These are phyloP conservation scores for Hymenoscyphus linearis DNA, from an alignment of 2,329 filamentous ascomycete genomes.

Conservation along the genomic window DNA sequence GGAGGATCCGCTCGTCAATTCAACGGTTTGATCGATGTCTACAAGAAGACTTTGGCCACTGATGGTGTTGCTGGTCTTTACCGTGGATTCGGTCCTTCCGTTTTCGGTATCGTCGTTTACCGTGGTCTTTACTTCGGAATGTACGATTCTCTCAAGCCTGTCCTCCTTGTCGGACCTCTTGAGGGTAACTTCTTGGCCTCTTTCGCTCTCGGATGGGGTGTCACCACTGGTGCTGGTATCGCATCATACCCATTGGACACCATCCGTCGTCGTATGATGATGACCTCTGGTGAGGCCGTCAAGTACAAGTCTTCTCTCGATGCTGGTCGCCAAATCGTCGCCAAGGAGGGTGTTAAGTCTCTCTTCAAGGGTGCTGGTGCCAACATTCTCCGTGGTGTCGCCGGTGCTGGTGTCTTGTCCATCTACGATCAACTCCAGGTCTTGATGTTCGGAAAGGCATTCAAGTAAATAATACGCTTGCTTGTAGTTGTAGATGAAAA, in stretches of 20 bases:
- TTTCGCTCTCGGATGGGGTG: constrained; percentile 96
- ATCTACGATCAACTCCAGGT: constrained; percentile 99
- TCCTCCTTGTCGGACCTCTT: constrained; percentile 84
- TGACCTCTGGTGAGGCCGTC: constrained; percentile 95
- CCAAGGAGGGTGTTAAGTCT: constrained; percentile 95
- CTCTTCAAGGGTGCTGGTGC: constrained; percentile 99
- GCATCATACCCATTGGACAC: constrained; percentile 99
- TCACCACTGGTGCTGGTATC: constrained; percentile 99
- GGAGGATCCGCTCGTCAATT: constrained; percentile 97
- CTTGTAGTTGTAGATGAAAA: constrained; percentile 26
- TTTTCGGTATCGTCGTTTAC: constrained; percentile 99
- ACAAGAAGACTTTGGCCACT: constrained; percentile 98
- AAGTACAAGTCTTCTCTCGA: constrained; percentile 98
- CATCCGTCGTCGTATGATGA: constrained; percentile 99
- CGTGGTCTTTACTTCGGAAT: constrained; percentile 99
- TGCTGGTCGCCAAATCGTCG: constrained; percentile 92
- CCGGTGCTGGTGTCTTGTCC: constrained; percentile 99
- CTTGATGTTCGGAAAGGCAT: constrained; percentile 99
- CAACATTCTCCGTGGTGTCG: constrained; percentile 99
- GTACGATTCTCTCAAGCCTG: constrained; percentile 99
- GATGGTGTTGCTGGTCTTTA: constrained; percentile 99
- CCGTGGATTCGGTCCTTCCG: constrained; percentile 99
- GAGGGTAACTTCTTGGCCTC: constrained; percentile 99
- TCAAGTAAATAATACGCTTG: constrained; percentile 54
- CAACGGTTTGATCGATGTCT: constrained; percentile 99